Base-by-base conservation (phyloP, 306 rosid species). In the Prunus kanzakura region DNA sequence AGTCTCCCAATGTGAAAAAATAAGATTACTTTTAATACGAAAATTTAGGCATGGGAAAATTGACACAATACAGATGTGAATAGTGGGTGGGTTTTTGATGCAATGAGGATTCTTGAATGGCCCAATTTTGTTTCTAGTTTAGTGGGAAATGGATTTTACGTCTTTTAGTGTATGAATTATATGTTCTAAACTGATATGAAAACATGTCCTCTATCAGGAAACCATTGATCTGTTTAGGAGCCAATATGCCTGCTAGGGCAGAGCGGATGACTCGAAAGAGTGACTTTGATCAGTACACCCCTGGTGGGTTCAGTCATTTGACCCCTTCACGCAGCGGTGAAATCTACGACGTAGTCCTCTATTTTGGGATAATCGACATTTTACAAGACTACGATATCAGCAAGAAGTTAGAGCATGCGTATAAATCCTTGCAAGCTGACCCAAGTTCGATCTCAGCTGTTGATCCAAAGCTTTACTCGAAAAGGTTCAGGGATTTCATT, bases 171-270 rank as follows among this genome's bases (percentile, higher is more conserved):
- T 20, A 61, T 60, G 49, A 46, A 27, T 13, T 27, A 8, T 29
- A 61, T 61, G 11, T 10, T 73, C 11, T 45, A 20, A 61, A 52
- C 47, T 66, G 65, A 67, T 83, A 11, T 65, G 47, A 43, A 67
- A 51, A 18, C 20, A 45, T 69, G 1, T 41, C 2, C 9, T 63
- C 38, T 83, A 75, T 76, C 98, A 96, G 98, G 88, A 93, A 87
- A 73, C 84, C 98, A 4, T 78, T 93, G 83, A 96, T 96, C 73
- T 89, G 99, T 61, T 77, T 96, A 76, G 99, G 99, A 56, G 98
- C 99, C 38, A 96, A 96, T 73, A 91, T 86, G 98, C 98, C 99
- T 11, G 99, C 98, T 2, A 87, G 98, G 84, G 99, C 97, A 3
- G 99, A 93, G 82, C 88, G 89, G 65, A 83, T 89, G 96, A 87